These are phyloP conservation scores for Botryobasidium botryosum DNA, from an alignment of 768 basidiomycete species.

Conservation along the genomic window DNA sequence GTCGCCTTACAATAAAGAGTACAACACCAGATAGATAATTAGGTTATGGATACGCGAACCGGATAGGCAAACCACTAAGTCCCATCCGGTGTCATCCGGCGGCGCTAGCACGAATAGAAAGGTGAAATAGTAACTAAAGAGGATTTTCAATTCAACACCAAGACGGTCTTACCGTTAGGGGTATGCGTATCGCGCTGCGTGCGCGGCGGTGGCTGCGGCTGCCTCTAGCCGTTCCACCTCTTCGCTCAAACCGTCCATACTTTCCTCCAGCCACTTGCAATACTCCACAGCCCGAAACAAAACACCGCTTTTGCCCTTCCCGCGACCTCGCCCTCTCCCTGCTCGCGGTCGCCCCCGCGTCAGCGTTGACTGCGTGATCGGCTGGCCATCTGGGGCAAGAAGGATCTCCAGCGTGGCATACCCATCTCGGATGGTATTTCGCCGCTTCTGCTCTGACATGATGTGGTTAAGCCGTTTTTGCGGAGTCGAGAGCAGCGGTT, in stretches of 20 bases:
- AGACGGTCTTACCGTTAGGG: too few species aligned
- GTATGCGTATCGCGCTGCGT: too few species aligned
- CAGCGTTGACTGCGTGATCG: slow-evolving; percentile 9
- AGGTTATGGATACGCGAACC: too few species aligned
- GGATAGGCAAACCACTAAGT: too few species aligned
- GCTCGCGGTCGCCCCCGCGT: slow-evolving; percentile 1
- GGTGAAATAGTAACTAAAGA: too few species aligned
- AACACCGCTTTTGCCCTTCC: slow-evolving; percentile 80
- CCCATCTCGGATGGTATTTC: slow-evolving; percentile 80
- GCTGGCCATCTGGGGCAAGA: slow-evolving; percentile 56
- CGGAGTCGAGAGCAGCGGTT: slow-evolving; percentile 59
- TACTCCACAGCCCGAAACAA: slow-evolving; percentile 78
- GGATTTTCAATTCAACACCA: too few species aligned
- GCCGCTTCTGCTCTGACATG: slow-evolving; percentile 85
- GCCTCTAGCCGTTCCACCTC: slow-evolving; percentile 56
- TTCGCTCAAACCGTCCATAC: slow-evolving; percentile 45
- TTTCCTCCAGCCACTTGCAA: slow-evolving; percentile 72
- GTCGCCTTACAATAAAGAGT: too few species aligned
- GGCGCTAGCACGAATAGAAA: too few species aligned
- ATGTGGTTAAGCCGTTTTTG: slow-evolving; percentile 88
- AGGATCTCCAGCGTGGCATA: slow-evolving; percentile 74
- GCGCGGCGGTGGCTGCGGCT: too few species aligned
- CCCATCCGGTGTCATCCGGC: too few species aligned
- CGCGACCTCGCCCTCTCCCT: slow-evolving; percentile 40
- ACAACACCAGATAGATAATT: too few species aligned